phyloP scores from a whole-genome alignment of 495 filamentous ascomycete genomes.

The Margaritispora aquatica region DNA sequence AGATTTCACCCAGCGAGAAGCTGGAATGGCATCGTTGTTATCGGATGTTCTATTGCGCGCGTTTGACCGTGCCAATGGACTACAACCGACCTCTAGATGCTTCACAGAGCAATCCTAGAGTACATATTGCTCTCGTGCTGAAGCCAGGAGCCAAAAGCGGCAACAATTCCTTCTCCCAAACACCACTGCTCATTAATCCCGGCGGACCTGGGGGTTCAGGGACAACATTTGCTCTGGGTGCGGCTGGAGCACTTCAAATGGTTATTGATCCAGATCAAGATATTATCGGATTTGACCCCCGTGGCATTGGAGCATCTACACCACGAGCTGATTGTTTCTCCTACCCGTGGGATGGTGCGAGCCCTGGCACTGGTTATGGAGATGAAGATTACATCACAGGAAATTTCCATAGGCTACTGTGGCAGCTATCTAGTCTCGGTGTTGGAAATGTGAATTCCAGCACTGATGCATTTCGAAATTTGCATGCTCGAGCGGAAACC shows the following conservation, averaged over 20 bases:
- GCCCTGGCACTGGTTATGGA: not conserved
- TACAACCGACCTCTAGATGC: slow-evolving; percentile 33
- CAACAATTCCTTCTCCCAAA: slow-evolving; percentile 25
- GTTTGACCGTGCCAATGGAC: slow-evolving; percentile 41
- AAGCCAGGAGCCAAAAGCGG: slow-evolving; percentile 21
- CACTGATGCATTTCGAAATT: slow-evolving; percentile 25
- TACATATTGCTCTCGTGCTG: slow-evolving; percentile 18
- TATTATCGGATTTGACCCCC: slow-evolving; percentile 50
- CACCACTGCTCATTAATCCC: slow-evolving; percentile 37
- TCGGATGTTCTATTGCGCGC: slow-evolving; percentile 31
- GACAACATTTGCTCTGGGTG: slow-evolving; percentile 18
- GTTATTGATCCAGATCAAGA: slow-evolving; percentile 30
- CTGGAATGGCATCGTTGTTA: slow-evolving; percentile 36
- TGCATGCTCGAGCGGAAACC: slow-evolving; percentile 25
- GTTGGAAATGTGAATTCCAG: slow-evolving; percentile 34
- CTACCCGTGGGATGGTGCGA: not conserved
- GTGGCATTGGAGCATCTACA: slow-evolving; percentile 45
- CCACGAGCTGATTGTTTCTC: slow-evolving; percentile 46
- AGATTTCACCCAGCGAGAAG: slow-evolving; percentile 39
- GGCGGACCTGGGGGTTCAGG: slow-evolving; percentile 39
- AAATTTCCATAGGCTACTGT: slow-evolving; percentile 12
- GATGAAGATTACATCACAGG: slow-evolving; percentile 18
- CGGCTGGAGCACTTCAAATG: slow-evolving; percentile 25
- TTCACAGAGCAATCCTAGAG: slow-evolving; percentile 29
- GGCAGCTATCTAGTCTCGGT: not conserved